Conservation (phyloP, 768 basidiomycete genomes). For the Leccinum imitatum region DNA sequence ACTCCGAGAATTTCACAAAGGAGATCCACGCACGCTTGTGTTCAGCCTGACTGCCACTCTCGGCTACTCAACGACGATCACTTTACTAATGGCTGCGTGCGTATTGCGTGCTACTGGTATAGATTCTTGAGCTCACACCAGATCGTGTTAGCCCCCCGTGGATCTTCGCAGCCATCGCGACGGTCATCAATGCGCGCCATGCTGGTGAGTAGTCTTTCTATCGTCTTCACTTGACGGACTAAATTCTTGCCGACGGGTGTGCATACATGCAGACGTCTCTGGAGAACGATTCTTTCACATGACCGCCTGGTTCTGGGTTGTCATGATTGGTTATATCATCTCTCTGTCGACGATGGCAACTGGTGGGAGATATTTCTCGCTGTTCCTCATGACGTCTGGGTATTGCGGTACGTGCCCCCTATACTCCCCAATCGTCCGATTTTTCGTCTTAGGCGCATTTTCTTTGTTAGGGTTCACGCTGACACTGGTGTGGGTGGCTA, state of each 20-base stretch:
- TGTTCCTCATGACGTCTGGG: conserved; percentile 65
- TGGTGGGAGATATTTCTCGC: conserved; percentile 54
- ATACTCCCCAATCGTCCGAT: background rate
- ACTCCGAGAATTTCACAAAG: background rate
- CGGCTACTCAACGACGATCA: conserved; percentile 58
- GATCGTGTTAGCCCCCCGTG: conserved; percentile 52
- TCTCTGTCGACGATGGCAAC: conserved; percentile 49
- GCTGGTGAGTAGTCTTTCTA: conserved; percentile 34
- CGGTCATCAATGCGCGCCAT: conserved; percentile 54
- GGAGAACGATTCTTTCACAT: conserved; percentile 70
- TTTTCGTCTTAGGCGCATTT: background rate
- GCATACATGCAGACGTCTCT: conserved; percentile 43
- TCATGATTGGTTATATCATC: conserved; percentile 61
- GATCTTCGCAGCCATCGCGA: conserved; percentile 52
- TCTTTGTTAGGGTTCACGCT: conserved; percentile 38
- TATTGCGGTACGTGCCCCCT: conserved; percentile 37
- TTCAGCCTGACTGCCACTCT: conserved; percentile 56
- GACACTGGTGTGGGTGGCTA: conserved; percentile 62
- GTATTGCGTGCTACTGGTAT: conserved; percentile 19
- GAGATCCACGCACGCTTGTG: background rate
- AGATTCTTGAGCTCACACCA: background rate
- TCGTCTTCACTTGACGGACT: background rate
- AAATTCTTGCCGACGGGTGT: background rate
- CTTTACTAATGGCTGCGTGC: conserved; percentile 59
- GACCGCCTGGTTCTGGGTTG: conserved; percentile 54